These are phyloP conservation scores for Primulina tabacum DNA, from an alignment of 257 asterid genomes.

Conservation along the genomic window DNA sequence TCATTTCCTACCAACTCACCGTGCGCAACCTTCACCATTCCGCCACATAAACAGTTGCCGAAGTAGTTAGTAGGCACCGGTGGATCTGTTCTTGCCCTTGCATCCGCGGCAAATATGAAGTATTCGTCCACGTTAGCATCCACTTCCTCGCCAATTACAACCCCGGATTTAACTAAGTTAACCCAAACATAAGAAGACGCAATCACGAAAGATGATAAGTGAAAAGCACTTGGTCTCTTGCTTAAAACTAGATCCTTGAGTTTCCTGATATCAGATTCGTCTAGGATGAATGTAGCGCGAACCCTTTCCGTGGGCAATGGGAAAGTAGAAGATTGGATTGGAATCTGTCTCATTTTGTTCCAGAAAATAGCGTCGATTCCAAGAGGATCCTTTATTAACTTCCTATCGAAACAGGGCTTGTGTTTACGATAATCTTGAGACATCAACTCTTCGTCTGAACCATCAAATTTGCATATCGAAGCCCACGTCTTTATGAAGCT, in stretches of 20 bases:
- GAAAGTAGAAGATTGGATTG: neutral
- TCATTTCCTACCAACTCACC: conserved; percentile 9
- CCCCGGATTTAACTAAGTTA: conserved; percentile 24
- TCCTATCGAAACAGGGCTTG: conserved; percentile 24
- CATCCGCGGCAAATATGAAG: conserved; percentile 18
- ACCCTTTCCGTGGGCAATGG: neutral
- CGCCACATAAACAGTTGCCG: conserved; percentile 19
- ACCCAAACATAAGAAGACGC: conserved; percentile 26
- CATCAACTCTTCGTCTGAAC: neutral
- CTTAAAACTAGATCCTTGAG: conserved; percentile 21
- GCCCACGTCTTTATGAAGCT: conserved; percentile 48
- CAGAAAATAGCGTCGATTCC: neutral
- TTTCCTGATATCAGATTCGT: neutral
- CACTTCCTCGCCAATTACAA: neutral
- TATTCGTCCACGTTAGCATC: neutral
- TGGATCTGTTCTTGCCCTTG: conserved; percentile 20
- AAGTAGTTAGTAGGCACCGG: conserved; percentile 25
- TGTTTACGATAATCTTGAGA: neutral
- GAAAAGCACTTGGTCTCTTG: conserved; percentile 5
- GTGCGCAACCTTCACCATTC: neutral
- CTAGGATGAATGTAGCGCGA: conserved; percentile 12
- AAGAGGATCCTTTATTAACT: conserved; percentile 8
- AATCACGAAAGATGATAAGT: conserved; percentile 21
- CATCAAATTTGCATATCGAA: conserved; percentile 23
- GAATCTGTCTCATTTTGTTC: neutral